These are phyloP conservation scores for Schizothecium vesticola DNA, from an alignment of 495 filamentous ascomycete species.

Conservation along the genomic window DNA sequence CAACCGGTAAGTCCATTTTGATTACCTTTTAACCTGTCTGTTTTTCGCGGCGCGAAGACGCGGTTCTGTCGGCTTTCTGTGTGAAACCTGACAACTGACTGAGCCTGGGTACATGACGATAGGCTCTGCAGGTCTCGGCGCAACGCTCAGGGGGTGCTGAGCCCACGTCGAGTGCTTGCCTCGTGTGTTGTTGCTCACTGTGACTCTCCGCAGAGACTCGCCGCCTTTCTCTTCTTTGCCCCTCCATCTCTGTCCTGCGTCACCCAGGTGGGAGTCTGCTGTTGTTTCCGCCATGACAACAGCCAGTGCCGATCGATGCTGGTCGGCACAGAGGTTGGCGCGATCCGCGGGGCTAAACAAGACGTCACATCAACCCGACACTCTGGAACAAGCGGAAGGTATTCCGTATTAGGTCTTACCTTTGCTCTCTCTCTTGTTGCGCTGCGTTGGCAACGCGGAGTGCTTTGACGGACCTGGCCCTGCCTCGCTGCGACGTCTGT, in stretches of 20 bases:
- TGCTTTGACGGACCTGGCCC: not conserved
- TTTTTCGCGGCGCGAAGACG: not conserved
- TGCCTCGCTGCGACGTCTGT: not conserved
- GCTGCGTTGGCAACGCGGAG: not conserved
- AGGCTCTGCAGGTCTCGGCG: not conserved
- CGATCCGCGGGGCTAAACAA: not conserved
- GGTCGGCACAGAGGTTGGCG: not conserved
- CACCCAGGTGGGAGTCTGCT: not conserved
- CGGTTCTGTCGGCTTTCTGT: not conserved
- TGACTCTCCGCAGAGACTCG: not conserved
- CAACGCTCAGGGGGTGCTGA: not conserved
- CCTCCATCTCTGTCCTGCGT: not conserved
- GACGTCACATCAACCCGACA: not conserved
- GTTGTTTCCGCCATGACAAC: not conserved
- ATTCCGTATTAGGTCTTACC: not conserved
- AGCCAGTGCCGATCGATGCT: not conserved
- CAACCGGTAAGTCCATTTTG: not conserved
- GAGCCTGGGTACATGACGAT: not conserved
- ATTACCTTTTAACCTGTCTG: not conserved
- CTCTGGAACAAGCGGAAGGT: not conserved
- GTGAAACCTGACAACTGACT: not conserved
- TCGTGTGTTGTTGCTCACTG: not conserved
- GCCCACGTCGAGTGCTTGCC: not conserved
- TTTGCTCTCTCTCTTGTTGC: not conserved
- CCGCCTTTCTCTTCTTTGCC: not conserved